These are phyloP conservation scores for Populus pruinosa DNA, from an alignment of 345 rosid genomes.

Conservation along the genomic window DNA sequence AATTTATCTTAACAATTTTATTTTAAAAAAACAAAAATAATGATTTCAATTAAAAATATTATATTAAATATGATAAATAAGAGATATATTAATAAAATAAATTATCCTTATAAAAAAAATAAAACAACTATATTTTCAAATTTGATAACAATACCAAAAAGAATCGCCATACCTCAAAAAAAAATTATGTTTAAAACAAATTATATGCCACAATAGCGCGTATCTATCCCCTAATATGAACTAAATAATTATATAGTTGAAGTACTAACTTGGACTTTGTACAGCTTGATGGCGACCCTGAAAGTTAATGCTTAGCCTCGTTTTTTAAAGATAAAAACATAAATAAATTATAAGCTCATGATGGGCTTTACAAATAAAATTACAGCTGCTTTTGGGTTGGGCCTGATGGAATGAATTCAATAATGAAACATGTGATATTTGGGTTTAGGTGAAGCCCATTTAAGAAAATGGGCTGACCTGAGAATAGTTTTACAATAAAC, in stretches of 20 bases:
- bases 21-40: too few species aligned
- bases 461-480: neutral
- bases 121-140: too few species aligned
- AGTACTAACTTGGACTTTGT: neutral
- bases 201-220: too few species aligned
- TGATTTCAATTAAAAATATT: too few species aligned
- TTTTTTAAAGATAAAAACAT: too few species aligned
- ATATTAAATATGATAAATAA: too few species aligned
- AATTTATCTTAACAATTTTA: too few species aligned
- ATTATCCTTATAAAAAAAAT: too few species aligned
- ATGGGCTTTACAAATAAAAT: neutral
- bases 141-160: too few species aligned
- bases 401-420: neutral
- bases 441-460: neutral
- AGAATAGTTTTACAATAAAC: neutral
- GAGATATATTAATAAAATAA: too few species aligned
- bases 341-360: neutral
- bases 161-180: fast-evolving
- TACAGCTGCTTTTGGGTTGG: neutral
- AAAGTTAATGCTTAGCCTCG: neutral
- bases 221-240: too few species aligned
- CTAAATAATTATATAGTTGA: neutral
- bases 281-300: neutral
- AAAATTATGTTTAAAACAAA: too few species aligned
- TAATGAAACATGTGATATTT: neutral